phyloP scores from a whole-genome alignment of 495 filamentous ascomycete genomes.

The Trypethelium eluteriae region DNA sequence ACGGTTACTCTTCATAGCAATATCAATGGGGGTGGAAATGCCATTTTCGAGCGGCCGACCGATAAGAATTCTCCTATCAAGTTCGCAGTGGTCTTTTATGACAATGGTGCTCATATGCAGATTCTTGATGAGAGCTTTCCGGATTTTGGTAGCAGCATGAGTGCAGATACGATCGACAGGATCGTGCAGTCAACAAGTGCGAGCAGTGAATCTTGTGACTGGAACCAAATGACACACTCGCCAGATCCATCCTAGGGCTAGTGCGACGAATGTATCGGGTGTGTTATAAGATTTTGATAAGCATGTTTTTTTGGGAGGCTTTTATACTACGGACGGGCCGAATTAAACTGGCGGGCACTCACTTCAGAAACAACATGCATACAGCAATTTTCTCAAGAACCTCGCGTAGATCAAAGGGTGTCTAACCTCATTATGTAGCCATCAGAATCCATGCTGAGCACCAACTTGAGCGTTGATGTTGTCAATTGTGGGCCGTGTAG shows the following conservation, averaged over 20 bases:
- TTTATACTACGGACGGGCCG: no score
- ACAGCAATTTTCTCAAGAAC: no score
- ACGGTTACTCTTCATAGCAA: constrained; percentile 57
- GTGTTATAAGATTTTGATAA: no score
- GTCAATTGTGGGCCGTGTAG: neutral
- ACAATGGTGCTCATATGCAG: constrained; percentile 39
- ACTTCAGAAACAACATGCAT: no score
- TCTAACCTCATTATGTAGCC: no score
- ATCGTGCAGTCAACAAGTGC: constrained; percentile 15
- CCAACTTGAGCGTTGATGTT: neutral
- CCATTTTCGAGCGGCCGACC: constrained; percentile 58
- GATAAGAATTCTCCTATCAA: constrained; percentile 40
- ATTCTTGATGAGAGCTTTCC: constrained; percentile 31
- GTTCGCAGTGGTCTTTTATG: constrained; percentile 52
- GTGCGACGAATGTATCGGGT: neutral
- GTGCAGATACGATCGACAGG: constrained; percentile 18
- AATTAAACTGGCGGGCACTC: no score
- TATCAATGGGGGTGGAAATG: constrained; percentile 47
- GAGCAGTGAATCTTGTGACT: constrained; percentile 9
- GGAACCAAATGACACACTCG: neutral
- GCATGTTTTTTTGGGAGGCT: no score
- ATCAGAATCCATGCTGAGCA: no score
- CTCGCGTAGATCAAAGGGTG: no score
- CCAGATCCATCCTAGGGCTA: neutral
- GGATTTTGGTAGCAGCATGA: constrained; percentile 27